Base-by-base conservation (phyloP, 371 early-diverging fungal genomes). In the Mortierella sp. region DNA sequence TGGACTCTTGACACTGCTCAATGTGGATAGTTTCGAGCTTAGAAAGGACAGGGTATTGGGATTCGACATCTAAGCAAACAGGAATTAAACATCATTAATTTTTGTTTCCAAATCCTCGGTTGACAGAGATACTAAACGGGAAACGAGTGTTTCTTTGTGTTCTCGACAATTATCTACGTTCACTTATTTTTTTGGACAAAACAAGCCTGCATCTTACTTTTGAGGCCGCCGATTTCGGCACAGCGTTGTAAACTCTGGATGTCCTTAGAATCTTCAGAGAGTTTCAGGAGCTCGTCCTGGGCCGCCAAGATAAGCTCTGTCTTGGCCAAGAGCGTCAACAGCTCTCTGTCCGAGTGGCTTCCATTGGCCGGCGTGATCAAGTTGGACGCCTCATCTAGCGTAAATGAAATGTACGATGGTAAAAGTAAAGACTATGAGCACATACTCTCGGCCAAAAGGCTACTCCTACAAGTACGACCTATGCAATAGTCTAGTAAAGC, bases 271-370 rank as follows among this genome's bases (percentile, higher is more conserved):
- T 92, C 89, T 43, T 87, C 82, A 3, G 92, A 88, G 79, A 92
- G 88, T 71, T 84, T 83, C 63, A 89, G 90, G 43, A 93, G 79
- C 35, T 93, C 93, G 24, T 91, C 91, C 71, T 90, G 84, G 18
- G 92, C 91, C 21, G 92, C 91, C 32, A 92, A 55, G 51, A 92
- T 76, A 14, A 93, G 88, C 75, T 93, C 93, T 4, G 87, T 78
- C 75, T 93, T 93, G 18, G 92, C 91, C 41, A 90, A 91, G n/a
- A 91, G 79, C 32, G 91, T 78, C 75, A 93, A 74, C 46, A 91
- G 54, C 43, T 92, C 93, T 24, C 90, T 87, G 75, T 92, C 93
- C 7, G 89, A 83, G 72, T 90, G 88, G 18, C 89, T 88, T 11
- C 91, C 88, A 43, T 89, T 80, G 21, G 81, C 78, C 24, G 87